Evolutionary conservation across 805 yeast species (phyloP).

Genomic region (Pichia occidentalis): DNA sequence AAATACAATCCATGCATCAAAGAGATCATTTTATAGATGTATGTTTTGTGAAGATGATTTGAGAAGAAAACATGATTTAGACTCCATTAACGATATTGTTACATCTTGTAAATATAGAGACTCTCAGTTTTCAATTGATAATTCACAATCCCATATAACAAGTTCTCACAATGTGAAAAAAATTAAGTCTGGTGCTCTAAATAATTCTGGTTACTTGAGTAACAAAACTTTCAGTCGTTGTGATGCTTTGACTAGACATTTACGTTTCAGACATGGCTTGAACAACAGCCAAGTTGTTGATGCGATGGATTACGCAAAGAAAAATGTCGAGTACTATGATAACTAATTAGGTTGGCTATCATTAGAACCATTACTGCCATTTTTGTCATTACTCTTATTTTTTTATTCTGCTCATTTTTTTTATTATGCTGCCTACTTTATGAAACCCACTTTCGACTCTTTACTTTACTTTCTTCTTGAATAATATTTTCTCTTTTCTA

Average conservation of each 20-base stretch:
- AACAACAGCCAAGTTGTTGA: constrained; percentile 60
- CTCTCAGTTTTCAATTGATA: constrained; percentile 24
- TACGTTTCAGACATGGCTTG: constrained; percentile 81
- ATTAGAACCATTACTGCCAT: neutral
- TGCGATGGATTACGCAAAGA: constrained; percentile 69
- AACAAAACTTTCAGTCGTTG: constrained; percentile 82
- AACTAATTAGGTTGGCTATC: constrained; percentile 2
- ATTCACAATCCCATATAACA: constrained; percentile 26
- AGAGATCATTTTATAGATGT: constrained; percentile 80
- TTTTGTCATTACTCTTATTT: neutral
- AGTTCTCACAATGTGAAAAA: constrained; percentile 36
- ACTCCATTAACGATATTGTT: constrained; percentile 41
- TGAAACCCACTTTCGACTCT: too few relatives aligned
- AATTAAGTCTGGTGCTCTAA: constrained; percentile 21
- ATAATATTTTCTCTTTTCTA: too few relatives aligned
- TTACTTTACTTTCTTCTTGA: too few relatives aligned
- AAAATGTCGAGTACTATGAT: constrained; percentile 58
- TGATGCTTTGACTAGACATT: constrained; percentile 91
- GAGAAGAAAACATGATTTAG: constrained; percentile 37
- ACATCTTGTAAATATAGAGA: constrained; percentile 22
- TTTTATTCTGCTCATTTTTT: neutral
- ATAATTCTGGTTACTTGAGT: constrained; percentile 25
- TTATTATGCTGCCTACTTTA: too few relatives aligned
- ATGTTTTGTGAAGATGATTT: constrained; percentile 73
- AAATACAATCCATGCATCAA: constrained; percentile 89